phyloP scores from a whole-genome alignment of 345 rosid genomes.

The Hibiscus tridactylites region DNA sequence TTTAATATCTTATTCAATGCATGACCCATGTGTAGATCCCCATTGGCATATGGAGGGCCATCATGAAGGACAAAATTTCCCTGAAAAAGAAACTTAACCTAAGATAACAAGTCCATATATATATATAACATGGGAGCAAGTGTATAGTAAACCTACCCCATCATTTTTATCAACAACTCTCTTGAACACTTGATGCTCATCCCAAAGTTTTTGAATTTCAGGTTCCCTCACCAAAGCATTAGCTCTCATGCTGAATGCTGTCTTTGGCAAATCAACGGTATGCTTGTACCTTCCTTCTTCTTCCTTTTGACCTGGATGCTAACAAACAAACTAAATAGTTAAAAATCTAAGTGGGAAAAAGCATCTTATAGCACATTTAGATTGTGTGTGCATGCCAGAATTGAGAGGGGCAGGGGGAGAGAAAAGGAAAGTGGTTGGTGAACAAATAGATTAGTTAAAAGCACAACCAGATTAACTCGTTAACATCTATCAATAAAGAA shows the following conservation, averaged over 20 bases:
- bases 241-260: conserved; percentile 85
- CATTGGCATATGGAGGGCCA: conserved; percentile 98
- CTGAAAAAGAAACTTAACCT: conserved; percentile 33
- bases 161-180: conserved; percentile 60
- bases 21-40: conserved; percentile 89
- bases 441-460: background rate
- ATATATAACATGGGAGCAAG: conserved; percentile 10
- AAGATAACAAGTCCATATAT: conserved; percentile 21
- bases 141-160: conserved; percentile 49
- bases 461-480: background rate
- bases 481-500: background rate
- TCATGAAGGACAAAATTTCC: conserved; percentile 87
- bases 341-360: background rate
- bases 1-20: conserved; percentile 93
- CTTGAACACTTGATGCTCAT: conserved; percentile 72
- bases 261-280: conserved; percentile 82
- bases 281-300: conserved; percentile 89
- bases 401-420: background rate
- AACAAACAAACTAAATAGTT: conserved; percentile 12
- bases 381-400: background rate
- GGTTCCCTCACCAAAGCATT: conserved; percentile 84
- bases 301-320: conserved; percentile 59
- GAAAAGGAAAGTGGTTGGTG: background rate
- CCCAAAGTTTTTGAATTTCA: conserved; percentile 86
- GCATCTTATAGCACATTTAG: background rate